Evolutionary conservation across 2,329 filamentous ascomycete genomes (phyloP), one percentile per base, ranked within the genome.

Genomic region (Arthroderma sp.): DNA sequence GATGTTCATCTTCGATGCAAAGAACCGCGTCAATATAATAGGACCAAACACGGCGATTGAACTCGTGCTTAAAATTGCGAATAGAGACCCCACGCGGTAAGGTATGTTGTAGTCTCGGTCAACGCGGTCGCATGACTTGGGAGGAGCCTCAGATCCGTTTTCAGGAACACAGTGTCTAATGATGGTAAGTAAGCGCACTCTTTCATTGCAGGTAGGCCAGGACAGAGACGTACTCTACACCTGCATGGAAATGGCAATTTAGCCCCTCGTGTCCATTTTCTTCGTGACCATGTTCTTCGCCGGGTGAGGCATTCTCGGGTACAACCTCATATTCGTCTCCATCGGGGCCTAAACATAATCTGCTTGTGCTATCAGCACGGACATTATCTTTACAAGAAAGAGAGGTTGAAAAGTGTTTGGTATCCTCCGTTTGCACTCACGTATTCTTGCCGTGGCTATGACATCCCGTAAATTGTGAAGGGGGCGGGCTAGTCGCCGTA

Each of bases 161-260:
- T 67, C 73, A 6, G 78, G 76, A 11, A 80, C 77, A 61, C 84
- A 87, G 63, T 87, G 69, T 63, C 64, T 72, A 56, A 15, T 54
- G 4, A 4, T 3, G 38, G 7, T 17, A 5, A 49, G 31, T 17
- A 25, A 21, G 13, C 6, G 8, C n/a, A 13, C 7, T n/a, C 15
- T 0, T 53, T 53, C 17, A 4, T 53, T 7, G 11, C 5, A 17
- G n/a, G 19, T 25, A 4, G 23, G 25, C 5, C 17, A 58, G 73
- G 8, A 15, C n/a, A n/a, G n/a, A 25, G 13, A 47, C 82, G 71
- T 73, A 87, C 84, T 88, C 83, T 21, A 89, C 82, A 38, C 85
- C 85, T 8, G 85, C 85, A 63, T 90, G 86, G 69, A 85, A 87
- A 66, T 90, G 86, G 63, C 85, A 88, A 63, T 80, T 76, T 61